phyloP scores from a whole-genome alignment of 1,284 basidiomycete genomes.

The Pseudomicrostroma phylloplanum region DNA sequence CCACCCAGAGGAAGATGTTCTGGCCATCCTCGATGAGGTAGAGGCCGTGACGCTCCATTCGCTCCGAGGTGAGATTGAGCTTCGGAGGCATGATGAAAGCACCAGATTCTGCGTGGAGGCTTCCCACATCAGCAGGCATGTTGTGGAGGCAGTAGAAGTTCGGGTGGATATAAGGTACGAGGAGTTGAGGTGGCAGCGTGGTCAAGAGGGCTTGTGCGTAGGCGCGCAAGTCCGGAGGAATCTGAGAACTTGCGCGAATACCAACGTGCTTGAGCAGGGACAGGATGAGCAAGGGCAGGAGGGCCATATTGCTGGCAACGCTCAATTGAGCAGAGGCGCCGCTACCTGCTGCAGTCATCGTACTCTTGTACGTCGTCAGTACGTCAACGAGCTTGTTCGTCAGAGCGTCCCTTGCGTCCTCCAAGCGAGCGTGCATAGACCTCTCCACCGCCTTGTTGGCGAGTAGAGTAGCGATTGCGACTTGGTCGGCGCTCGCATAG shows the following conservation, averaged over 20 bases:
- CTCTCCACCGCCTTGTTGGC: slow-evolving; percentile 97
- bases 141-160: slow-evolving; percentile 93
- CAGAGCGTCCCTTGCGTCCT: slow-evolving; percentile 86
- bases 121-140: slow-evolving; percentile 78
- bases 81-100: slow-evolving; percentile 69
- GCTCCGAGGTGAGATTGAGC: slow-evolving; percentile 86
- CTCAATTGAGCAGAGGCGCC: slow-evolving; percentile 91
- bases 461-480: slow-evolving; percentile 79
- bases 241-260: slow-evolving; percentile 86
- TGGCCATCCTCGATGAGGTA: slow-evolving; percentile 97
- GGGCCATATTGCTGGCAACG: slow-evolving; percentile 84
- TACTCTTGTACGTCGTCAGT: slow-evolving; percentile 84
- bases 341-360: slow-evolving; percentile 86
- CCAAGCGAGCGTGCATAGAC: slow-evolving; percentile 74
- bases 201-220: slow-evolving; percentile 91
- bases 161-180: slow-evolving; percentile 90
- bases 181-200: slow-evolving; percentile 79
- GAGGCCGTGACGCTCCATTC: slow-evolving; percentile 87
- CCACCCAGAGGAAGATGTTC: slow-evolving; percentile 95
- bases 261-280: slow-evolving; percentile 93
- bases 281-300: slow-evolving; percentile 81
- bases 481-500: slow-evolving; percentile 88
- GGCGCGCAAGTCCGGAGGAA: slow-evolving; percentile 88
- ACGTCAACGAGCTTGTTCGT: slow-evolving; percentile 87
- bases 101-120: background rate